Base-by-base conservation (phyloP, 2,329 filamentous ascomycete genomes). In the Colletotrichum noveboracense region DNA sequence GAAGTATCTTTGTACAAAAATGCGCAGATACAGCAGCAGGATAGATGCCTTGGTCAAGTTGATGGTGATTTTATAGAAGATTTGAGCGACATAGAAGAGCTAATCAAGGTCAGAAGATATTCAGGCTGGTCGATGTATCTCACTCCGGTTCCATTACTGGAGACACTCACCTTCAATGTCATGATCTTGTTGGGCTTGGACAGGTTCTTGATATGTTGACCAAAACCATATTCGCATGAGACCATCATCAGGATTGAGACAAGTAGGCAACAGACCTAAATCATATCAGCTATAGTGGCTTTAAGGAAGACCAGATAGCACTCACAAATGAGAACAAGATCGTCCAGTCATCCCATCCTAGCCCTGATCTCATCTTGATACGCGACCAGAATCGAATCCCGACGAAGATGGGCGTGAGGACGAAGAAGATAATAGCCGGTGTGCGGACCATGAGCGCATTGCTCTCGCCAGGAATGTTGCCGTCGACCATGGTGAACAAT, bases 21-120 rank as follows among this genome's bases (percentile, higher is more conserved):
- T 89, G 30, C 88, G 87, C 26, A 89, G 87, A 78, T 91, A 91
- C 21, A 91, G 84, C 5, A 89, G 81, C 8, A 90, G 80, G 67
- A 90, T 89, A 4, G 89, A 90, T 3, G 86, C 81, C 77, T 91
- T 91, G 3, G 88, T 89, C 36, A 89, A 81, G 79, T 88, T 89
- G 74, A 91, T 87, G 56, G 87, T 87, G 76, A 89, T 80, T 78
- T 91, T 91, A 81, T 91, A 91, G 74, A 89, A 87, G 67, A 88
- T 86, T 77, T 91, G 89, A 4, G 87, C 85, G 30, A 88, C 80
- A 76, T 87, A 90, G 79, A 90, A 91, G 24, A 86, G 79, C 88
- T 90, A 48, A 18, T 14, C 9, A 18, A 7, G 18, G 16, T 67
- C 5, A 74, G 61, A n/a, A 14, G 8, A 13, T 12, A 2, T 7